Percentiles rank a stretch among this genome's conserved stretches.
Evolutionary conservation across 2,329 filamentous ascomycete species (phyloP).

Genomic region (Diplodia scrobiculata): DNA sequence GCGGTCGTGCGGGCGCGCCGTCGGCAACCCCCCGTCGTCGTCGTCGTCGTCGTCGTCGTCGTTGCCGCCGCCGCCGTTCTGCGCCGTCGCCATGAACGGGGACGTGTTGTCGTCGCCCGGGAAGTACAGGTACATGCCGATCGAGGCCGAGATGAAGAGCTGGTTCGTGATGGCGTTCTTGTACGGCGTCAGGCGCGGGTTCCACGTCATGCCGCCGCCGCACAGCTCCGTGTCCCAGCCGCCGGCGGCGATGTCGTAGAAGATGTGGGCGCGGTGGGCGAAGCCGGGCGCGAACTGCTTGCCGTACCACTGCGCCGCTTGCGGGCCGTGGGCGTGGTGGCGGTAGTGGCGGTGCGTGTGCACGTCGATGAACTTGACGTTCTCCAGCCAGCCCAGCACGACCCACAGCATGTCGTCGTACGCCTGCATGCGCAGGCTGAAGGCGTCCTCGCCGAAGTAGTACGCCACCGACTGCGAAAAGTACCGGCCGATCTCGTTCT

Average conservation of each 20-base stretch:
- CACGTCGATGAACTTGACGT: constrained; percentile 71
- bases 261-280: constrained; percentile 78
- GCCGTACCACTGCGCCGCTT: constrained; percentile 67
- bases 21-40: constrained; percentile 30
- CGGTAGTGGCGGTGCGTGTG: constrained; percentile 67
- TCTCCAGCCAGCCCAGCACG: constrained; percentile 85
- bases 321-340: background rate
- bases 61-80: background rate
- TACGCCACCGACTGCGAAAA: constrained; percentile 75
- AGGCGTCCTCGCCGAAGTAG: constrained; percentile 84
- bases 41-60: constrained; percentile 28
- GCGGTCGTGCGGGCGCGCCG: constrained; percentile 56
- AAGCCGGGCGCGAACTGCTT: constrained; percentile 73
- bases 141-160: constrained; percentile 79
- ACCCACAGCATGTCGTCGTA: constrained; percentile 97
- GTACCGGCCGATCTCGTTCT: constrained; percentile 80
- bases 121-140: constrained; percentile 87
- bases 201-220: constrained; percentile 89
- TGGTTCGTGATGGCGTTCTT: constrained; percentile 98
- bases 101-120: constrained; percentile 75
- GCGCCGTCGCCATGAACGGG: constrained; percentile 58
- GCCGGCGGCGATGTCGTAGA: constrained; percentile 76
- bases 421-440: constrained; percentile 73
- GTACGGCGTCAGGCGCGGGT: constrained; percentile 75
- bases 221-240: constrained; percentile 85